A percentile compares a stretch with the other conserved stretches of the same genome.
These are phyloP conservation scores for Alternaria burnsii DNA, from an alignment of 2,329 filamentous ascomycete genomes.

Conservation along the genomic window DNA sequence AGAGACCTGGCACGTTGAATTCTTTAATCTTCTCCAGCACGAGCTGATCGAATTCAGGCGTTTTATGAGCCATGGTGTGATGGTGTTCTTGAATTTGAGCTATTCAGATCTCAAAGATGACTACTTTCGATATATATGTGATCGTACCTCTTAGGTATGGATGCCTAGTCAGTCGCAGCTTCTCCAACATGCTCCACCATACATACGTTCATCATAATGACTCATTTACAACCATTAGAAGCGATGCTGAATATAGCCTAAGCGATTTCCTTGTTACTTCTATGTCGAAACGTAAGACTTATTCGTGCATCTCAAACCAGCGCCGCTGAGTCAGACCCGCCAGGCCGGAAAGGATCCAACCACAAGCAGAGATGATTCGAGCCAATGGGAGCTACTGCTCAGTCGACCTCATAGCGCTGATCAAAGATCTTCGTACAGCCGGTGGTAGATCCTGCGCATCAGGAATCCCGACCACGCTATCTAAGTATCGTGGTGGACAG, in stretches of 20 bases:
- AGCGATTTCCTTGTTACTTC: neutral
- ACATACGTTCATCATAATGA: neutral
- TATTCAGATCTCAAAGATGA: too few species aligned
- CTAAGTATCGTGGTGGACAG: neutral
- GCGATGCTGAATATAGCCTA: neutral
- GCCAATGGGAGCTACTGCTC: neutral
- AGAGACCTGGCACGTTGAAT: neutral
- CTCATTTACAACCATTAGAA: neutral
- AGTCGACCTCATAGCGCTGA: neutral
- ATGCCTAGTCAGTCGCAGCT: neutral
- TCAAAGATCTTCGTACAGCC: neutral
- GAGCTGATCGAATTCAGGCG: neutral
- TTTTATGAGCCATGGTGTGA: neutral
- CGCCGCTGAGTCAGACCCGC: neutral
- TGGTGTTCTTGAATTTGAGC: rapidly evolving
- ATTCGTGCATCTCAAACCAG: neutral
- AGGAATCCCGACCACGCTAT: neutral
- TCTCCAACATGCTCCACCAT: neutral
- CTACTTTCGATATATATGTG: neutral
- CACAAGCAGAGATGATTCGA: neutral
- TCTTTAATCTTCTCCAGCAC: neutral
- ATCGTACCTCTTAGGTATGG: neutral
- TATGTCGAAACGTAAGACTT: neutral
- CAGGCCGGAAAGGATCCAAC: neutral
- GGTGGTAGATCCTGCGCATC: neutral